Evolutionary conservation across 2,329 filamentous ascomycete species (phyloP), one percentile per base, ranked within the genome.

Genomic region (Scedosporium boydii): DNA sequence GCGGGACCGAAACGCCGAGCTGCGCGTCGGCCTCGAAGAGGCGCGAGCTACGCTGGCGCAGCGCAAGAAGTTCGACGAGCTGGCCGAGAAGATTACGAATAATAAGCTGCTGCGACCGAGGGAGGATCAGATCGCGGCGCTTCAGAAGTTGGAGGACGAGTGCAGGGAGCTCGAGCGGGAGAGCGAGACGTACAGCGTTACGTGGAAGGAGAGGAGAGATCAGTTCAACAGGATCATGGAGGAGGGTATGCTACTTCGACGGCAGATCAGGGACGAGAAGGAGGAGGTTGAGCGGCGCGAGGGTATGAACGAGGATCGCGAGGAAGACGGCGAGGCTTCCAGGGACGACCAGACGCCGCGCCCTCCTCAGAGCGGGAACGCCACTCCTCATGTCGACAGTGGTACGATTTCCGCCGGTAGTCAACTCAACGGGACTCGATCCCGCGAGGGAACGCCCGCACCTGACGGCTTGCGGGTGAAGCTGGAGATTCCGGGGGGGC

Each of bases 191-290:
- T 96, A 96, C 72, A 88, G 86, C 58, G 83, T 82, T 66, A 95
- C 91, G 0, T 97, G 93, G 93, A 80, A 84, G 51, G 92, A 96
- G 75, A 82, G 93, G 46, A 81, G 89, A 65, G 89, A 91, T 68
- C 91, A 96, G 75, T 96, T 97, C 74, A 90, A 88, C 63, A 83
- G 86, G 62, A 93, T 98, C 69, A 90, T 96, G 71, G 90, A 93
- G 64, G 93, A 97, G 77, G 91, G 91, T n/a, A 89, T 90, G 83
- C 82, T 90, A 66, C 82, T 98, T 73, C 81, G 93, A 63, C 82
- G 90, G 58, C 81, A 96, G 72, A 96, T 98, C 70, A 87, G 92
- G 64, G 93, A 96, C 70, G 93, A 97, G 79, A 96, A 96, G 76
- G 93, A 96, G 73, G 92, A 96, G 75, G 90, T 95, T 0, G 92